Evolutionary conservation across 2,329 filamentous ascomycete species (phyloP).

Genomic region (Colletotrichum graminicola): DNA sequence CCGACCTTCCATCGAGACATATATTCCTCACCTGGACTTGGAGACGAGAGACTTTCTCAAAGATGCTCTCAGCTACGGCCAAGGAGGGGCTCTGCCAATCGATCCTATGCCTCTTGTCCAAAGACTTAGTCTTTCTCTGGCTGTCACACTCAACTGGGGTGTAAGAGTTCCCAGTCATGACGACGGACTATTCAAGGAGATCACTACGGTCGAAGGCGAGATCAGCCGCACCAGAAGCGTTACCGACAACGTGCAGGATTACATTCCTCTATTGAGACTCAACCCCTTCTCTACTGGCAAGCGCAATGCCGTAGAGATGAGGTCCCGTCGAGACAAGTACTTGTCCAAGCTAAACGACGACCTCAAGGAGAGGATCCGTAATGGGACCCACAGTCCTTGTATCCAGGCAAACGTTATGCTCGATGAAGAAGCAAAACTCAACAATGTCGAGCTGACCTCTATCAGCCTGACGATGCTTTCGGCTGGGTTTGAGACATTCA

Average conservation of each 20-base stretch:
- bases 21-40: conserved; percentile 66
- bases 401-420: conserved; percentile 76
- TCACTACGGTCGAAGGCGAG: conserved; percentile 44
- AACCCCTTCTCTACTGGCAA: conserved; percentile 37
- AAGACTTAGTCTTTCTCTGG: conserved; percentile 73
- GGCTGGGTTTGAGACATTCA: conserved; percentile 48
- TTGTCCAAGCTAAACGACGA: conserved; percentile 42
- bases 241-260: conserved; percentile 44
- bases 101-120: conserved; percentile 73
- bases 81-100: conserved; percentile 66
- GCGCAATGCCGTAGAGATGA: conserved; percentile 41
- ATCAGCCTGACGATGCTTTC: conserved; percentile 76
- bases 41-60: conserved; percentile 70
- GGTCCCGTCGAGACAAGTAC: conserved; percentile 43
- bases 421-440: conserved; percentile 64
- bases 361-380: conserved; percentile 46
- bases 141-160: conserved; percentile 74
- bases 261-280: conserved; percentile 44
- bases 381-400: conserved; percentile 74
- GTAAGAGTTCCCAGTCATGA: conserved; percentile 55
- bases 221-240: conserved; percentile 44
- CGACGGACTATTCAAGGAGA: conserved; percentile 43
- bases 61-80: conserved; percentile 69
- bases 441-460: conserved; percentile 70
- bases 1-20: conserved; percentile 72